Evolutionary conservation across 257 asterid genomes (phyloP).

Genomic region (Rehmannia glutinosa): DNA sequence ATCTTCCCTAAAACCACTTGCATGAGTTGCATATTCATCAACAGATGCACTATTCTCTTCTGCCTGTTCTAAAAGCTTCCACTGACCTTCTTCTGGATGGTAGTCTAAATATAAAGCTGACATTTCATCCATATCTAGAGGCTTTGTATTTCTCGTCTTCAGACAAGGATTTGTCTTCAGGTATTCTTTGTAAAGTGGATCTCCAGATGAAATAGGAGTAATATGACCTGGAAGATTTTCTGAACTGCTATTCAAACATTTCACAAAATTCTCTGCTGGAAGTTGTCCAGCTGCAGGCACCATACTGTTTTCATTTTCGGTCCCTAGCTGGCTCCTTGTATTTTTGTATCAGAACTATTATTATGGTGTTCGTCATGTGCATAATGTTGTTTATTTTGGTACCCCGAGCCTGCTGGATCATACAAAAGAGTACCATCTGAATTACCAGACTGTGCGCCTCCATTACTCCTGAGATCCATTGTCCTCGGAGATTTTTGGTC

Average conservation of each 20-base stretch:
- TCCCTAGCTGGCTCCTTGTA: constrained; percentile 22
- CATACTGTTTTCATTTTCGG: constrained; percentile 26
- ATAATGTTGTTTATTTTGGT: not conserved
- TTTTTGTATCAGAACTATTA: constrained; percentile 20
- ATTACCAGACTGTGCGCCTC: constrained; percentile 22
- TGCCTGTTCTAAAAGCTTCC: constrained; percentile 60
- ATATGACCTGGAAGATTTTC: constrained; percentile 28
- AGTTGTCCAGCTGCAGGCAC: constrained; percentile 30
- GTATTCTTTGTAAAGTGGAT: constrained; percentile 52
- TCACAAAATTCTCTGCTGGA: constrained; percentile 27
- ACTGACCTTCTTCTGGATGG: constrained; percentile 70
- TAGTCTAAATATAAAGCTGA: constrained; percentile 53
- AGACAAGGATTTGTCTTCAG: constrained; percentile 38
- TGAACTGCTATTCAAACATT: constrained; percentile 29
- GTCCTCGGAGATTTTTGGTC: constrained; percentile 26
- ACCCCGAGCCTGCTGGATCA: constrained; percentile 23
- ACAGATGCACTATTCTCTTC: constrained; percentile 27
- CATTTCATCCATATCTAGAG: constrained; percentile 36
- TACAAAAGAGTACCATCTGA: constrained; percentile 21
- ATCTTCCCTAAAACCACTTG: constrained; percentile 17
- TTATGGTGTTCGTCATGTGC: not conserved
- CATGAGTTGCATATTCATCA: constrained; percentile 21
- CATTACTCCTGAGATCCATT: constrained; percentile 18
- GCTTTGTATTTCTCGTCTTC: constrained; percentile 36
- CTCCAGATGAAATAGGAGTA: constrained; percentile 32